Percentiles rank a stretch among this genome's conserved stretches.
Evolutionary conservation across 805 yeast genomes (phyloP).

Genomic region (Starmerella vaccinii): DNA sequence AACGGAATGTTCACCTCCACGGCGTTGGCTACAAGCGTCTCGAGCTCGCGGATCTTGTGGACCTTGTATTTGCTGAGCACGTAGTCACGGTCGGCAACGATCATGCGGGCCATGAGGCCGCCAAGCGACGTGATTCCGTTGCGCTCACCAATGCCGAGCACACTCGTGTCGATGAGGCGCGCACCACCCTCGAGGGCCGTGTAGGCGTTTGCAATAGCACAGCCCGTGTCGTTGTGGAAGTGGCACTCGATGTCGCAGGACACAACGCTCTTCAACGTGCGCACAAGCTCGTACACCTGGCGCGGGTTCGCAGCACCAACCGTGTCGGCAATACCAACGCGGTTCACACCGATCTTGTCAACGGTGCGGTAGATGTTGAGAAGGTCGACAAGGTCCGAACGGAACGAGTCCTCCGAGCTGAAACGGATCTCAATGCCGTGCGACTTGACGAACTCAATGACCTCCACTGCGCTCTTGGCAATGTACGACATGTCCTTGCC

Average conservation of each 20-base stretch:
- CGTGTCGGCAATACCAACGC: constrained; percentile 98
- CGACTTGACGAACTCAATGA: constrained; percentile 91
- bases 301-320: constrained; percentile 99
- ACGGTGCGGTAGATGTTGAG: constrained; percentile 93
- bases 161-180: constrained; percentile 84
- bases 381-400: constrained; percentile 90
- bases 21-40: constrained; percentile 91
- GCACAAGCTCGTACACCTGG: constrained; percentile 92
- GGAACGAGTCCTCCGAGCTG: constrained; percentile 93
- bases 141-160: constrained; percentile 96
- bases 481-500: constrained; percentile 98
- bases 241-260: constrained; percentile 97
- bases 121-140: constrained; percentile 97
- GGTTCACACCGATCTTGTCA: constrained; percentile 92
- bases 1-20: constrained; percentile 95
- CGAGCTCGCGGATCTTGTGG: constrained; percentile 91
- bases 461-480: constrained; percentile 92
- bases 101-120: constrained; percentile 98
- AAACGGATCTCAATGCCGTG: constrained; percentile 95
- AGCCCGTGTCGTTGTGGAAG: constrained; percentile 98
- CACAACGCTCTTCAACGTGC: constrained; percentile 86
- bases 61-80: constrained; percentile 88
- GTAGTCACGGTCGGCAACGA: constrained; percentile 94
- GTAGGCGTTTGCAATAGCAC: constrained; percentile 97
- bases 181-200: constrained; percentile 98